Evolutionary conservation across 257 asterid species (phyloP), one percentile per base, ranked within the genome.

Genomic region (Ophiorrhiza pumila): DNA sequence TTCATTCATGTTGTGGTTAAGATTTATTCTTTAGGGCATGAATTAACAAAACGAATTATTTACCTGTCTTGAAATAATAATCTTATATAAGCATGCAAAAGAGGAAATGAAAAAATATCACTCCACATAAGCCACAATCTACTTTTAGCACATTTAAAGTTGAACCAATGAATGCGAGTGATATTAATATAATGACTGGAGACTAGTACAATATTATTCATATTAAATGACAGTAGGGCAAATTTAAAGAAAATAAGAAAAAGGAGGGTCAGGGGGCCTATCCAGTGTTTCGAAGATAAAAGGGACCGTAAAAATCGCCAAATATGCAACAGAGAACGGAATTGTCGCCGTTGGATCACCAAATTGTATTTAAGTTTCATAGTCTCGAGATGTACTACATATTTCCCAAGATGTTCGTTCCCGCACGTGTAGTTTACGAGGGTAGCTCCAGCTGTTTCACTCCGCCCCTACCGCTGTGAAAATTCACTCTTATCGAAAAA

Each of bases 341-440:
- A 81, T 76, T 68, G 5, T 0, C 82, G 74, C 81, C 84, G 83
- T 83, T 22, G 46, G 68, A 74, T 72, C 71, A 64, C 71, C 63
- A 23, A 56, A 29, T 41, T 34, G 37, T 43, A 50, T 49, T 68
- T 75, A 27, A 73, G 57, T 67, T 31, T 41, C 55, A 46, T 27
- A 46, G 66, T 60, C 68, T 77, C 80, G 50, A 74, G 77, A 72
- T 22, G 71, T 66, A 73, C 34, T 25, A 4, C 20, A 73, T 69
- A 11, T 0, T 11, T 52, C 57, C 83, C 76, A 25, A 11, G 59
- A 73, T 35, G 45, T 57, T 66, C 71, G 45, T 57, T 66, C 71
- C 86, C 93, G 85, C 96, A 87, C 87, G 93, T 90, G 95, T 80
- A 75, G 27, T 43, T 76, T 35, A 43, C 15, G 65, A 61, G 59